These are phyloP conservation scores for Chlorella sp. DNA, from an alignment of 139 green algal genomes.

Conservation along the genomic window DNA sequence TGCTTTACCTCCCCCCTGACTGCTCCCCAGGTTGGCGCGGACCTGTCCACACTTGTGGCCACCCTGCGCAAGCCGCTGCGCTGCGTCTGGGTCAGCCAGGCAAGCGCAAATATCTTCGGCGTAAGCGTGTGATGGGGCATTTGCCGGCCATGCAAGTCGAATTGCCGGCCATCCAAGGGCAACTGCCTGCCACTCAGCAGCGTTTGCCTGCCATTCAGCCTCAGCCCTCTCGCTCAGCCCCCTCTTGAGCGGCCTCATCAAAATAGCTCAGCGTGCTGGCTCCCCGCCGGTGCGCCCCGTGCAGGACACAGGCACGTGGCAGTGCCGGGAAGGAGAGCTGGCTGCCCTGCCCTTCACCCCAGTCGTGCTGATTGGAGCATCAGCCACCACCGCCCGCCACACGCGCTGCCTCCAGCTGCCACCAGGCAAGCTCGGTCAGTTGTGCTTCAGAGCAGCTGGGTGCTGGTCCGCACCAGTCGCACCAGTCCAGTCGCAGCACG, in stretches of 20 bases:
- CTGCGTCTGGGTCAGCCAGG: constrained; percentile 91
- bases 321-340: constrained; percentile 52
- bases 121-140: no score
- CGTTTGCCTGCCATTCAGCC: no score
- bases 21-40: constrained; percentile 34
- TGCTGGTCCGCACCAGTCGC: not conserved
- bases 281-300: no score
- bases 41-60: constrained; percentile 38
- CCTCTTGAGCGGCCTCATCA: no score
- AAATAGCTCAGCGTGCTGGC: no score
- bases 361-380: constrained; percentile 90
- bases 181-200: no score
- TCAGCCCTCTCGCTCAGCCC: no score
- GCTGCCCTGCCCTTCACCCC: constrained; percentile 79
- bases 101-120: no score
- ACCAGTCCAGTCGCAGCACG: not conserved
- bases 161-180: no score
- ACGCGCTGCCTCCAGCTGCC: constrained; percentile 19
- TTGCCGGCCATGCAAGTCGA: constrained; percentile 48
- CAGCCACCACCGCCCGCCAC: constrained; percentile 51
- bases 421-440: not conserved
- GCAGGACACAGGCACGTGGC: no score
- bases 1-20: not conserved
- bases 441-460: not conserved
- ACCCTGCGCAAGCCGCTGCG: constrained; percentile 88